Base-by-base conservation (phyloP, 73 alveolate species). In the Paramecium tetraurelia region DNA sequence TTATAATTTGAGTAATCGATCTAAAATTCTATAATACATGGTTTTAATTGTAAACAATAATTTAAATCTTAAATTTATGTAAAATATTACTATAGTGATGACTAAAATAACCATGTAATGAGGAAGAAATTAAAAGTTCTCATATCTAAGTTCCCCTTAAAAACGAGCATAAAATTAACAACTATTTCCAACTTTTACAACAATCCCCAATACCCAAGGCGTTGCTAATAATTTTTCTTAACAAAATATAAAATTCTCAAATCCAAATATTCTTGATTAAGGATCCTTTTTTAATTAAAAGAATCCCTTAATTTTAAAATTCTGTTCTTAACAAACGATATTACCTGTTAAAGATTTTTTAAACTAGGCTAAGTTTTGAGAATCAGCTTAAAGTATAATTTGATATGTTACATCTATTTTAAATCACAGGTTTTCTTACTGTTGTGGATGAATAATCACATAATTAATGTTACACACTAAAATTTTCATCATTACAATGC, bases 281-380 rank as follows among this genome's bases (percentile, higher is more conserved):
- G 86, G 86, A 72, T 72, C 86, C 21, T 72, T 72, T 18, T 72
- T 72, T 43, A 72, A 72, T 72, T 72, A 72, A 14, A 72, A 72
- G 21, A 36, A 72, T 16, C 86, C 86, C 12, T 33, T 63, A 7
- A 63, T 63, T 5, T 63, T 3, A 31, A 31, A 63, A 63, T 63
- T 63, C 0, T 63, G 46, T 63, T 63, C 84, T 4, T 27, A 31
- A 63, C 22, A 11, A 11, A 63, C 46, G 8, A 63, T 63, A 20
- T 63, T 72, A 29, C 86, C 86, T 4, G 86, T 72, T 2, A 72
- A 43, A 35, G 57, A 36, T 72, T 72, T 72, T 40, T 72, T 72
- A 33, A 72, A 36, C 18, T 33, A 35, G 46, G 59, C 57, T 40
- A 72, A 72, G 27, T 72, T 40, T 36, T 72, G 40, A 14, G 86